Percentiles rank a stretch among this genome's conserved stretches.
Evolutionary conservation across 2,329 filamentous ascomycete genomes (phyloP).

Genomic region (Aspergillus novoparasiticus): DNA sequence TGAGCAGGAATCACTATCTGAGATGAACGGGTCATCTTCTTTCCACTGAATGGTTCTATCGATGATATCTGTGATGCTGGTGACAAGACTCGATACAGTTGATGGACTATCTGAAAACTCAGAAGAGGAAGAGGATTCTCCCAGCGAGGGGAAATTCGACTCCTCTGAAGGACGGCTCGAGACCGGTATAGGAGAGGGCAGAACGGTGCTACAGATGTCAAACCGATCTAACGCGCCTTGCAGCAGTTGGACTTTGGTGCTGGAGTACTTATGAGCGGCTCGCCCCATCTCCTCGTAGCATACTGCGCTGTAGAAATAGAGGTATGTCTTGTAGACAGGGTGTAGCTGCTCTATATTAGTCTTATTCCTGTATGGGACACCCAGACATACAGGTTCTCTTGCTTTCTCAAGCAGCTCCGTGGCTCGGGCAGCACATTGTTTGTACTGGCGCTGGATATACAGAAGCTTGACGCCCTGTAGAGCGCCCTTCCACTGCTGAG

Average conservation of each 20-base stretch:
- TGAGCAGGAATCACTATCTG: constrained; percentile 14
- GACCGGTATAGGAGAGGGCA: constrained; percentile 24
- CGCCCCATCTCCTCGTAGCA: constrained; percentile 52
- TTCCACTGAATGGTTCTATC: constrained; percentile 23
- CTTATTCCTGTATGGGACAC: background rate
- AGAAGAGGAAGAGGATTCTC: constrained; percentile 12
- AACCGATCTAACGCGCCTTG: constrained; percentile 45
- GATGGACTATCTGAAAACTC: constrained; percentile 15
- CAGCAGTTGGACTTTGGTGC: constrained; percentile 46
- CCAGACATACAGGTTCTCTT: constrained; percentile 27
- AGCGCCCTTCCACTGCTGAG: constrained; percentile 35
- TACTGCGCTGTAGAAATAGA: constrained; percentile 51
- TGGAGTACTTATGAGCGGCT: constrained; percentile 49
- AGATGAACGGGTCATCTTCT: constrained; percentile 31
- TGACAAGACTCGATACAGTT: constrained; percentile 22
- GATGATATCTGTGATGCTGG: constrained; percentile 30
- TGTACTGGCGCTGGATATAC: constrained; percentile 42
- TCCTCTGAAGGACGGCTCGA: constrained; percentile 1
- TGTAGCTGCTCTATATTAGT: constrained; percentile 31
- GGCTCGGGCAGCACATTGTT: constrained; percentile 41
- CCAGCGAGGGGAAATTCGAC: constrained; percentile 5
- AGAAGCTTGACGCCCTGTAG: constrained; percentile 40
- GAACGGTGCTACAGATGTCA: constrained; percentile 31
- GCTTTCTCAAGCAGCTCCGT: constrained; percentile 32
- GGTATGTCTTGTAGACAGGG: constrained; percentile 40